Percentiles rank a stretch among this genome's conserved stretches.
These are phyloP conservation scores for Penicillium coffeae DNA, from an alignment of 495 filamentous ascomycete species.

Conservation along the genomic window DNA sequence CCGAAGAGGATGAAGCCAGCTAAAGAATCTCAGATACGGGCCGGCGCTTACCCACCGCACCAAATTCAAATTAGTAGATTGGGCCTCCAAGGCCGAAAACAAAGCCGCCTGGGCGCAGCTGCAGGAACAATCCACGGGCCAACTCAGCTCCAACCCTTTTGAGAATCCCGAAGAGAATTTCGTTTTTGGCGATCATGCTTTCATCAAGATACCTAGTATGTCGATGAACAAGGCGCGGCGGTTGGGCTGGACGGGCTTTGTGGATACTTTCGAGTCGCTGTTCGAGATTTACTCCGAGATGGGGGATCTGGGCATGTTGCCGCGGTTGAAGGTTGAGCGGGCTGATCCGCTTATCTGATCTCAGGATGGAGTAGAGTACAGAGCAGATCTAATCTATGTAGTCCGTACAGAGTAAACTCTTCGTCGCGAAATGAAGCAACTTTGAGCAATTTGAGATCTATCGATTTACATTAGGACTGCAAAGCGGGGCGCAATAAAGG, in stretches of 20 bases:
- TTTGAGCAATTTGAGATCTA: no score
- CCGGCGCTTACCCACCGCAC: not conserved
- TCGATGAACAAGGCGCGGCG: not conserved
- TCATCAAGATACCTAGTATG: not conserved
- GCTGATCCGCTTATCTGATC: not conserved
- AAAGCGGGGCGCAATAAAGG: no score
- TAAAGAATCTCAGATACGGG: not conserved
- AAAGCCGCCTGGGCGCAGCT: not conserved
- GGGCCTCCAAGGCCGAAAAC: not conserved
- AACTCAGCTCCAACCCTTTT: not conserved
- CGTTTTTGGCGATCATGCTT: not conserved
- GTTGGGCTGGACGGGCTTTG: not conserved
- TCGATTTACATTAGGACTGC: no score
- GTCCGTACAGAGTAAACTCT: no score
- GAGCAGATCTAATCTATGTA: no score
- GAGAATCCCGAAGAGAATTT: not conserved
- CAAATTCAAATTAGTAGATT: not conserved
- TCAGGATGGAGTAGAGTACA: no score
- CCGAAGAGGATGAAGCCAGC: not conserved
- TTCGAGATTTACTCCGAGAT: not conserved
- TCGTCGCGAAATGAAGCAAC: no score
- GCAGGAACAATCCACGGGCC: not conserved
- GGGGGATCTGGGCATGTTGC: not conserved
- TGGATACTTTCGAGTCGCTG: not conserved
- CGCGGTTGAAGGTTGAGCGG: not conserved